These are phyloP conservation scores for Penicillium canescens DNA, from an alignment of 495 filamentous ascomycete genomes.

Conservation along the genomic window DNA sequence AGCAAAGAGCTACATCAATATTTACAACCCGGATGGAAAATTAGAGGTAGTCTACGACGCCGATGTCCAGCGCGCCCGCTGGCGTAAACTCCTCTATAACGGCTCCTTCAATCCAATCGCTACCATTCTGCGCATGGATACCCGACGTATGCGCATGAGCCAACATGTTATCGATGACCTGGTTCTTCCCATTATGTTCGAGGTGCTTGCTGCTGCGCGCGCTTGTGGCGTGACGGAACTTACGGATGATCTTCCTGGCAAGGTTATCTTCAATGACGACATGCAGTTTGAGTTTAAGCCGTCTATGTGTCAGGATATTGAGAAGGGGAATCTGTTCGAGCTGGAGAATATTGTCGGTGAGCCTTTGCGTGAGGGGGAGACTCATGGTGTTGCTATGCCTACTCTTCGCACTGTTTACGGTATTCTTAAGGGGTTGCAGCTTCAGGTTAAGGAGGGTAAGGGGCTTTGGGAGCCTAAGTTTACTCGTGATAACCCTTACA, in stretches of 20 bases:
- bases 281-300: conserved; percentile 39
- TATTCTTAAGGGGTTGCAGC: conserved; percentile 43
- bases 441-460: conserved; percentile 35
- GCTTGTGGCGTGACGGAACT: conserved; percentile 30
- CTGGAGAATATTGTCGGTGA: conserved; percentile 55
- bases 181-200: conserved; percentile 15
- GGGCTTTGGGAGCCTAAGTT: conserved; percentile 10
- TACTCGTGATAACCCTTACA: too few species aligned
- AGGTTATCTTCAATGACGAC: conserved; percentile 37
- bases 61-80: conserved; percentile 42
- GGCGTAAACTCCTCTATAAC: conserved; percentile 39
- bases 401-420: conserved; percentile 45
- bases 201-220: conserved; percentile 13
- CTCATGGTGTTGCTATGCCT: conserved; percentile 42
- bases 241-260: conserved; percentile 30
- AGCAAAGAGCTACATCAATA: conserved; percentile 36
- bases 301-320: conserved; percentile 46
- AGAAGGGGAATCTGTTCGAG: conserved; percentile 53
- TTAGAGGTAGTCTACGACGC: conserved; percentile 22
- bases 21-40: conserved; percentile 38
- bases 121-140: conserved; percentile 15
- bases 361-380: conserved; percentile 47
- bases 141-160: conserved; percentile 5
- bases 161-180: conserved; percentile 10
- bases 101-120: conserved; percentile 12